phyloP scores from a whole-genome alignment of 306 rosid species.

The Vachellia pachyceras region DNA sequence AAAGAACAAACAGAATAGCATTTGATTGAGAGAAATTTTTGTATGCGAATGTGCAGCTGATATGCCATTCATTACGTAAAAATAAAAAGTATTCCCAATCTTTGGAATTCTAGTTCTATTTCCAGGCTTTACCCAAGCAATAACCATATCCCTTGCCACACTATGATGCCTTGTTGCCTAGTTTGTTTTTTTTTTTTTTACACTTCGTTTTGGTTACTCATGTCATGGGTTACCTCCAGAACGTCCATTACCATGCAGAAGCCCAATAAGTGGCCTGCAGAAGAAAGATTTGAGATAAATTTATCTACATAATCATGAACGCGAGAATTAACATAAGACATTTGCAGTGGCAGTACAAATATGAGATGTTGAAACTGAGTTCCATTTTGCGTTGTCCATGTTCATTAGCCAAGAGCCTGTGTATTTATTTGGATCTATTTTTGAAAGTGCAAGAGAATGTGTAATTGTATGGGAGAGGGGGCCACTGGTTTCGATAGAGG shows the following conservation, averaged over 20 bases:
- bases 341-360: neutral
- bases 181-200: neutral
- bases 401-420: neutral
- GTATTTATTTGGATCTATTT: neutral
- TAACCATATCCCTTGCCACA: neutral
- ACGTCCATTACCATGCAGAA: neutral
- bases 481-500: neutral
- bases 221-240: neutral
- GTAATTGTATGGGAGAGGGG: neutral
- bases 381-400: neutral
- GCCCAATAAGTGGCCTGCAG: neutral
- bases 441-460: neutral
- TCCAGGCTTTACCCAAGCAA: neutral
- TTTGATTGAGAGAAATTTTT: neutral
- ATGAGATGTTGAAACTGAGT: neutral
- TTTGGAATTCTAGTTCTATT: neutral
- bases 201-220: neutral
- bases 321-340: neutral
- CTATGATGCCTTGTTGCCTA: neutral
- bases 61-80: neutral
- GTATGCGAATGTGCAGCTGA: neutral
- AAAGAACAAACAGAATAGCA: too few species aligned
- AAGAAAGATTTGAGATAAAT: neutral
- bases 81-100: neutral
- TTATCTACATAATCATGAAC: neutral